Conservation (phyloP, 208 protist genomes). For the Crithidia mellificae region DNA sequence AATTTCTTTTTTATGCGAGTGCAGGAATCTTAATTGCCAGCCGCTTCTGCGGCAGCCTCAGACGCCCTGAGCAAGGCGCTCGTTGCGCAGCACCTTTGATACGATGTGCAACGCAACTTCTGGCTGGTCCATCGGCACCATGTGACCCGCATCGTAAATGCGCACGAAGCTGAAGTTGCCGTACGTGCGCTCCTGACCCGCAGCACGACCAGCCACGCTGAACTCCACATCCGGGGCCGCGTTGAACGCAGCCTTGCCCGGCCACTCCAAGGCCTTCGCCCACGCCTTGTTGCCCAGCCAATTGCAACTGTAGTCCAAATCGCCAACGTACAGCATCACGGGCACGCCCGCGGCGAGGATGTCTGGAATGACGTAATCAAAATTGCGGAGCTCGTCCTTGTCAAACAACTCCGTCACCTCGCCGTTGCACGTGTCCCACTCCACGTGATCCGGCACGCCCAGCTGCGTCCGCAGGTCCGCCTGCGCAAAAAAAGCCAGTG, state of each 20-base stretch:
- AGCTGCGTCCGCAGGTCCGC: background rate
- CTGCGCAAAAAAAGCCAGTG: background rate
- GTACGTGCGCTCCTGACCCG: conserved; percentile 35
- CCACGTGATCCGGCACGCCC: background rate
- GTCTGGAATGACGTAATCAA: conserved; percentile 58
- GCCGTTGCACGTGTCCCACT: conserved; percentile 48
- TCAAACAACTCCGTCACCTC: conserved; percentile 51
- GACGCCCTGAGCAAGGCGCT: background rate
- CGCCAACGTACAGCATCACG: conserved; percentile 92
- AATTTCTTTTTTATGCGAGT: too few species aligned
- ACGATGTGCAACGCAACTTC: conserved; percentile 46
- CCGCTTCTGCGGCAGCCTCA: too few species aligned
- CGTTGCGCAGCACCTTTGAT: background rate
- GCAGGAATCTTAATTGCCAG: too few species aligned
- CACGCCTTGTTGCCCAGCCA: conserved; percentile 90
- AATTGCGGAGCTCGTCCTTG: conserved; percentile 71
- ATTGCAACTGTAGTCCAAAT: conserved; percentile 93
- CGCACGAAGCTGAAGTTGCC: conserved; percentile 78
- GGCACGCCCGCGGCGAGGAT: conserved; percentile 65
- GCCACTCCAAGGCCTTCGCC: conserved; percentile 72
- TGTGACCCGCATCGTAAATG: conserved; percentile 83
- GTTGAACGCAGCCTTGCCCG: conserved; percentile 58
- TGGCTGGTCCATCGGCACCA: conserved; percentile 84
- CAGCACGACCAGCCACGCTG: conserved; percentile 25
- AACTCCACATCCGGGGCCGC: conserved; percentile 48